phyloP scores from a whole-genome alignment of 2,329 filamentous ascomycete species.

The Pseudogymnoascus sp. region DNA sequence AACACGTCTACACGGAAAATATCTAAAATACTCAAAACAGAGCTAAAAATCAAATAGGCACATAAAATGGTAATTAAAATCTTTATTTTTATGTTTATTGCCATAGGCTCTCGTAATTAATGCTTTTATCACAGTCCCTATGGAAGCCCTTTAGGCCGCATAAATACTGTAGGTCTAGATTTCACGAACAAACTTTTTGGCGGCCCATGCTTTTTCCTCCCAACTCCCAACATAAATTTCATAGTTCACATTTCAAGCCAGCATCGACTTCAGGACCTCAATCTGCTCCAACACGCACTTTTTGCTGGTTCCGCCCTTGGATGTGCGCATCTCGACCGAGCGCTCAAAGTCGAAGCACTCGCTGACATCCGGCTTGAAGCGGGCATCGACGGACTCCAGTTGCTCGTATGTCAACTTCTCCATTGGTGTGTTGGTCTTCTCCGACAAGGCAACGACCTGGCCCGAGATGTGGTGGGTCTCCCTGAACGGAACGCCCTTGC shows the following conservation, averaged over 20 bases:
- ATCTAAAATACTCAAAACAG: neutral
- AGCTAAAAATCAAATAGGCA: neutral
- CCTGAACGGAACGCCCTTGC: slow-evolving; percentile 65
- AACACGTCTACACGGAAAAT: neutral
- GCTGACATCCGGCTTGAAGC: slow-evolving; percentile 64
- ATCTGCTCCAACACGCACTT: slow-evolving; percentile 58
- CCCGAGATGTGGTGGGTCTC: slow-evolving; percentile 75
- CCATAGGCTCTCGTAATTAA: neutral
- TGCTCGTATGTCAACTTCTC: slow-evolving; percentile 60
- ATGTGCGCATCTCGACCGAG: slow-evolving; percentile 70
- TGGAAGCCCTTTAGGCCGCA: neutral
- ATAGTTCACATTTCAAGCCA: slow-evolving; percentile 19
- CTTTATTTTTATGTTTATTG: neutral
- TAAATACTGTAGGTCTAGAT: neutral
- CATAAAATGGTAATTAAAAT: neutral
- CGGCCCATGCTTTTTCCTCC: neutral
- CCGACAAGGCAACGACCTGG: slow-evolving; percentile 61
- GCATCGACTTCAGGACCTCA: slow-evolving; percentile 37
- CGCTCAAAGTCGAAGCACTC: slow-evolving; percentile 72
- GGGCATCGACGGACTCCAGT: slow-evolving; percentile 56
- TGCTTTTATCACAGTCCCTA: neutral
- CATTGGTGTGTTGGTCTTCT: slow-evolving; percentile 59
- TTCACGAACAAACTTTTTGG: slow-evolving; percentile 1
- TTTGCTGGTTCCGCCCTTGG: slow-evolving; percentile 71
- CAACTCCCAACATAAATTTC: slow-evolving; percentile 6